Evolutionary conservation across 164 flowering plant genomes (phyloP), one percentile per base, ranked within the genome.

Genomic region (Aristolochia fimbriata): DNA sequence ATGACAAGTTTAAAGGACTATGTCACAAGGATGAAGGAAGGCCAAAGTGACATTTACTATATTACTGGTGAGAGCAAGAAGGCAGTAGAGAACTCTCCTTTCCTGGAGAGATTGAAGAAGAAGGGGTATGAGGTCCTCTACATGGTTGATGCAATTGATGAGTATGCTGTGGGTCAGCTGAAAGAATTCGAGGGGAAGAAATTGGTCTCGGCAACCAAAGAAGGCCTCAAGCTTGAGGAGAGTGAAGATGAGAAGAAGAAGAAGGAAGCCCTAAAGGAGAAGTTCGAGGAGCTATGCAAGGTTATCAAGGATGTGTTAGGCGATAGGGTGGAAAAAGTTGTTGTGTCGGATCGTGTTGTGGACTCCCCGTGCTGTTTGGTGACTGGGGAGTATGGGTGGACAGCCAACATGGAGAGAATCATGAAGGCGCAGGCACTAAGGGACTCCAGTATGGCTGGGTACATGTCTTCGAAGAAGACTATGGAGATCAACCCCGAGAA

Each of bases 131-230:
- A 70, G 20, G 73, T 70, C 9, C 62, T 70, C 5, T 70, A 20
- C 59, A 70, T 70, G 73, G 73, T 70, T 19, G 73, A 70, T 56
- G 73, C 65, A 11, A 69, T 69, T 55, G 72, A 69, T 55, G 72
- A 69, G 46, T 69, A 69, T 56, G 72, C 68, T 17, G 53, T 64
- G 17, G 68, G 64, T 1, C 64, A 64, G 55, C 47, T 69, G 61
- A 69, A 69, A 53, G 72, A 69, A 45, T 69, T 33, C 1, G 69
- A 66, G 20, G 69, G 69, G 45, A 66, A 66, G 69, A 66, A 66
- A 59, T 51, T 60, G 43, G 64, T 66, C n/a, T 70, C 69, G 3
- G 73, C 64, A 8, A 70, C 73, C 33, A 70, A 70, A 51, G 73
- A 70, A 19, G 73, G 73, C 7, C 63, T 68, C 53, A 62, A 62